A percentile compares a stretch with the other conserved stretches of the same genome.
Conservation (phyloP, 2,329 filamentous ascomycete genomes). For the Plectosphaerella sp. region DNA sequence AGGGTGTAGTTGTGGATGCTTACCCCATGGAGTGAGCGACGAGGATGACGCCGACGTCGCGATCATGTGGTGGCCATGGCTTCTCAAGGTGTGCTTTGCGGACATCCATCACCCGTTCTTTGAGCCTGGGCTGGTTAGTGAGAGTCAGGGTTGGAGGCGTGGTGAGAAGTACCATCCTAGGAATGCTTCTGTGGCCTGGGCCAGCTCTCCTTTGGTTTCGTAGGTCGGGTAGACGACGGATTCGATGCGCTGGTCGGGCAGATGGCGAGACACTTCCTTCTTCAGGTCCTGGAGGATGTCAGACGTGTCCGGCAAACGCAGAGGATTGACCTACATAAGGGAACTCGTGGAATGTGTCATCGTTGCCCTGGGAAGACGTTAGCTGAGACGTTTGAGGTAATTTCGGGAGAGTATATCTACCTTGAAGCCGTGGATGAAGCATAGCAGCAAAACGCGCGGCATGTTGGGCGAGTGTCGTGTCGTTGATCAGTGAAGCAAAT, state of each 20-base stretch:
- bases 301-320: background rate
- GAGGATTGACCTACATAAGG: slow-evolving; percentile 37
- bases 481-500: background rate
- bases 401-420: slow-evolving; percentile 20
- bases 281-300: slow-evolving; percentile 44
- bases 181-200: slow-evolving; percentile 39
- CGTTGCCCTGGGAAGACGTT: slow-evolving; percentile 46
- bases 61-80: slow-evolving; percentile 73
- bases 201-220: slow-evolving; percentile 67
- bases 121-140: slow-evolving; percentile 50
- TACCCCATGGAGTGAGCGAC: slow-evolving; percentile 79
- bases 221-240: slow-evolving; percentile 66
- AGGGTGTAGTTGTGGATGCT: slow-evolving; percentile 6
- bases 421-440: slow-evolving; percentile 75
- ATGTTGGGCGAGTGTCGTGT: slow-evolving; percentile 18
- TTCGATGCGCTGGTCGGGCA: slow-evolving; percentile 57
- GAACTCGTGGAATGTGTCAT: slow-evolving; percentile 66
- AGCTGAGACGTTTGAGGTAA: background rate
- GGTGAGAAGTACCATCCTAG: slow-evolving; percentile 35
- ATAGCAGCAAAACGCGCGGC: slow-evolving; percentile 58
- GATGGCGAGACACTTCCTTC: slow-evolving; percentile 49
- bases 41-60: slow-evolving; percentile 74
- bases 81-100: slow-evolving; percentile 64
- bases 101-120: slow-evolving; percentile 75
- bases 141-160: background rate